Conservation (phyloP, 495 filamentous ascomycete genomes). For the Penicillium parvum region DNA sequence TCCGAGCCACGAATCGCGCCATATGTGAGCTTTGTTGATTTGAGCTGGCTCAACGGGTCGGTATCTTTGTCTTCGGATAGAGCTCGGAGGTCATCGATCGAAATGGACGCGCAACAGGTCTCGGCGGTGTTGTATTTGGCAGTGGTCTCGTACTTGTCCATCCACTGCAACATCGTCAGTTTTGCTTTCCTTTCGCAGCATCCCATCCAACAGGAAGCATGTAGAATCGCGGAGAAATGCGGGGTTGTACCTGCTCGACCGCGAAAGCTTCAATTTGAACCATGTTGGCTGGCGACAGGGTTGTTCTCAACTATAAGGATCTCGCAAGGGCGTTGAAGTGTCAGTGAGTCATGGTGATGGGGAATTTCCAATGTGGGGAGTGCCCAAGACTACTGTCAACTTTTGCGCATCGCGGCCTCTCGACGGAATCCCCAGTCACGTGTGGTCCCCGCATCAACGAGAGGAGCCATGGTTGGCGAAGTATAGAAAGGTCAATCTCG, state of each 20-base stretch:
- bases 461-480: neutral
- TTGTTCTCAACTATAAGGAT: neutral
- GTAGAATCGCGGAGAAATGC: constrained; percentile 11
- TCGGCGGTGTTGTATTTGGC: constrained; percentile 82
- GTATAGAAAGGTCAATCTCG: neutral
- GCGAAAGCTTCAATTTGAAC: constrained; percentile 48
- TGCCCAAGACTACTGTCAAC: neutral
- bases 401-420: neutral
- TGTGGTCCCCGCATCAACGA: neutral
- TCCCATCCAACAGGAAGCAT: neutral
- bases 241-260: constrained; percentile 63
- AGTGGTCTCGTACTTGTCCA: constrained; percentile 75
- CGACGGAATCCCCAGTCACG: neutral
- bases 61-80: constrained; percentile 52
- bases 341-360: neutral
- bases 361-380: neutral
- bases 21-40: constrained; percentile 58
- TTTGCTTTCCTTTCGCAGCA: neutral
- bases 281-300: constrained; percentile 1
- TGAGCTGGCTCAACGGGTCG: constrained; percentile 31
- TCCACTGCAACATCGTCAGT: constrained; percentile 58
- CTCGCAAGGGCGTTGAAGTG: neutral
- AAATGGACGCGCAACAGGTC: constrained; percentile 79
- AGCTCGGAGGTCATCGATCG: constrained; percentile 62
- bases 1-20: constrained; percentile 68